Percentiles rank a stretch among this genome's conserved stretches.
These are phyloP conservation scores for Debaryomyces tyrocola DNA, from an alignment of 805 yeast genomes.

Conservation along the genomic window DNA sequence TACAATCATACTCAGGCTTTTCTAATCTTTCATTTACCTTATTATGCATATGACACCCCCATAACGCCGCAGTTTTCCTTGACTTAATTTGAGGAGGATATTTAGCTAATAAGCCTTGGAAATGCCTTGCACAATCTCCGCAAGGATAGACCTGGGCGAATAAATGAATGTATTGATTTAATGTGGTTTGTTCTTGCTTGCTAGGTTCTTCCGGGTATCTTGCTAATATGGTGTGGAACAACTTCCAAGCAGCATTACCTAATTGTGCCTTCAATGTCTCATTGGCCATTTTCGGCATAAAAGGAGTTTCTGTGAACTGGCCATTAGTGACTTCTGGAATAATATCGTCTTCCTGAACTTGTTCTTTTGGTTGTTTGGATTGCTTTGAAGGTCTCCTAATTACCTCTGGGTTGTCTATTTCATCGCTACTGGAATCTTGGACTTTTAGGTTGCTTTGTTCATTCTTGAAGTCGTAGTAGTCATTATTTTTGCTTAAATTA, in stretches of 20 bases:
- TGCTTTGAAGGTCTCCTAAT: not conserved
- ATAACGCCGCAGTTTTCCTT: slow-evolving; percentile 79
- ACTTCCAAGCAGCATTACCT: slow-evolving; percentile 88
- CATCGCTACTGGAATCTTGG: not conserved
- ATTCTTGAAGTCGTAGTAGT: not conserved
- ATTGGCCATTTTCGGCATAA: slow-evolving; percentile 95
- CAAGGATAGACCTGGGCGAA: slow-evolving; percentile 96
- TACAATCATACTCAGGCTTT: slow-evolving; percentile 80
- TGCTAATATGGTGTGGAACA: slow-evolving; percentile 89
- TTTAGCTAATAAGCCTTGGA: slow-evolving; percentile 62
- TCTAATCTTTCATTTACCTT: slow-evolving; percentile 72
- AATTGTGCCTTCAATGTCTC: slow-evolving; percentile 78
- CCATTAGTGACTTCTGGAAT: not conserved
- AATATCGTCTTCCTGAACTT: not conserved
- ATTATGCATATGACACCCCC: slow-evolving; percentile 96
- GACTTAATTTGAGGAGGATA: slow-evolving; percentile 84
- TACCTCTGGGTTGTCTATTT: not conserved
- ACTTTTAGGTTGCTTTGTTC: not conserved
- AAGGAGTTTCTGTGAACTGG: slow-evolving; percentile 45
- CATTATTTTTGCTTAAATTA: slow-evolving; percentile 5
- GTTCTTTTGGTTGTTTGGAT: slow-evolving; percentile 1
- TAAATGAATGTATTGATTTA: slow-evolving; percentile 61
- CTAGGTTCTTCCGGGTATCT: slow-evolving; percentile 87
- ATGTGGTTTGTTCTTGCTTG: slow-evolving; percentile 57
- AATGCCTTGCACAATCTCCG: slow-evolving; percentile 95